phyloP scores from a whole-genome alignment of 768 basidiomycete genomes.

The Agaricus subrufescens region DNA sequence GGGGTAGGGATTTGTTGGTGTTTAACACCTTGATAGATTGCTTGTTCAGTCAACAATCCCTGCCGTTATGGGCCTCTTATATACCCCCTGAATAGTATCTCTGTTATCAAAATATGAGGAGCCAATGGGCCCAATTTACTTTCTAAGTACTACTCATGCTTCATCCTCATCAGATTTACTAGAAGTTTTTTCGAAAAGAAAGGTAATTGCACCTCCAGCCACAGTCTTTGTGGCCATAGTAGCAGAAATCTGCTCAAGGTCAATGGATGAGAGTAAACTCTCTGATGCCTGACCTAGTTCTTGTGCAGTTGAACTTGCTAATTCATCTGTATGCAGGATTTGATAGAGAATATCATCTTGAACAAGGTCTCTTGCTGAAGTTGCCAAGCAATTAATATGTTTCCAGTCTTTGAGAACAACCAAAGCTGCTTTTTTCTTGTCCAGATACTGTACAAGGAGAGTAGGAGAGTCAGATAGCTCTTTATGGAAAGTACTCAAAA shows the following conservation, averaged over 20 bases:
- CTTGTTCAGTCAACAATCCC: too few relatives aligned
- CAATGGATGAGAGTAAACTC: slow-evolving; percentile 23
- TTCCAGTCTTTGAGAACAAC: slow-evolving; percentile 79
- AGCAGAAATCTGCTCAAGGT: slow-evolving; percentile 40
- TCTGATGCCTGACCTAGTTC: slow-evolving; percentile 2
- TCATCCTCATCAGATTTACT: background rate
- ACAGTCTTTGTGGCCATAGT: slow-evolving; percentile 37
- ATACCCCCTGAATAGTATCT: too few relatives aligned
- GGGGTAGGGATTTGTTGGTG: too few relatives aligned
- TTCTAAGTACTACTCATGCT: background rate
- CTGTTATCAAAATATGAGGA: too few relatives aligned
- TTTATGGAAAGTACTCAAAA: background rate
- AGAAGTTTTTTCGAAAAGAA: slow-evolving; percentile 61
- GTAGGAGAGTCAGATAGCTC: slow-evolving; percentile 12
- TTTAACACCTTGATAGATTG: too few relatives aligned
- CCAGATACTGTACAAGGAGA: slow-evolving; percentile 43
- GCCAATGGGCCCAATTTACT: background rate
- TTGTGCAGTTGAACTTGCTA: background rate
- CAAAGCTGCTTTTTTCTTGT: slow-evolving; percentile 64
- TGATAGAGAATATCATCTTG: slow-evolving; percentile 63
- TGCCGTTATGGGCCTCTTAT: too few relatives aligned
- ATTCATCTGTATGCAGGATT: slow-evolving; percentile 21
- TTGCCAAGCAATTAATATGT: slow-evolving; percentile 70
- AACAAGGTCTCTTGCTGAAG: slow-evolving; percentile 40
- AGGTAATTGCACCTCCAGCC: slow-evolving; percentile 68